phyloP scores from a whole-genome alignment of 805 yeast genomes.

The Monosporozyma siamensis region DNA sequence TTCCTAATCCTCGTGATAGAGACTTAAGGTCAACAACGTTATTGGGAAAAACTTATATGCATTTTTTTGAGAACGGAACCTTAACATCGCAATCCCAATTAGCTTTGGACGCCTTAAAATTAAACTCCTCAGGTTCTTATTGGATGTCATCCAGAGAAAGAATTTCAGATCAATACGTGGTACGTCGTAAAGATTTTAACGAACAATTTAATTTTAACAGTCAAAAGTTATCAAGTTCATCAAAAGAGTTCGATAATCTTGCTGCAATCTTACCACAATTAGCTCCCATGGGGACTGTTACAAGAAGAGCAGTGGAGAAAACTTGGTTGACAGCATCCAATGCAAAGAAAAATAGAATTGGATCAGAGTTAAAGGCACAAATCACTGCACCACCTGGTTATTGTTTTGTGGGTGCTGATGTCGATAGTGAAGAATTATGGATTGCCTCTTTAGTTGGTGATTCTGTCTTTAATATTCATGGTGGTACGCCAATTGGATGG shows the following conservation, averaged over 20 bases:
- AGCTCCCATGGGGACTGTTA: constrained; percentile 91
- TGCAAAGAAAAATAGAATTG: constrained; percentile 75
- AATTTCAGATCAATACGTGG: constrained; percentile 77
- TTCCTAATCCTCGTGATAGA: constrained; percentile 87
- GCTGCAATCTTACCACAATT: constrained; percentile 81
- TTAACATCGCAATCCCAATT: constrained; percentile 60
- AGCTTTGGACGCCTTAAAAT: constrained; percentile 70
- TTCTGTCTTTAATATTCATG: constrained; percentile 79
- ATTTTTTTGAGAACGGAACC: constrained; percentile 63
- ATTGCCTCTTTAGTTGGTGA: constrained; percentile 94
- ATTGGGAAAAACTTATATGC: constrained; percentile 65
- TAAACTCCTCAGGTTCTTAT: constrained; percentile 74
- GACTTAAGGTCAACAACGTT: constrained; percentile 61
- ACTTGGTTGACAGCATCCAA: constrained; percentile 98
- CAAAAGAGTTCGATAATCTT: constrained; percentile 23
- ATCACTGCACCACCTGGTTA: constrained; percentile 83
- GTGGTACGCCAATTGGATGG: constrained; percentile 97
- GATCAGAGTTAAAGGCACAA: constrained; percentile 87
- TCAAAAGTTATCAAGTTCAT: background rate
- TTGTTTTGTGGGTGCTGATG: constrained; percentile 95
- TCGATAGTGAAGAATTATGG: constrained; percentile 97
- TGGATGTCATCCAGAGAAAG: constrained; percentile 91
- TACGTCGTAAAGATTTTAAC: constrained; percentile 36
- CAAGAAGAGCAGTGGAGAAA: constrained; percentile 92
- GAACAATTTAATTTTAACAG: constrained; percentile 17